These are phyloP conservation scores for Sporothrix schenckii DNA, from an alignment of 2,329 filamentous ascomycete genomes.

Conservation along the genomic window DNA sequence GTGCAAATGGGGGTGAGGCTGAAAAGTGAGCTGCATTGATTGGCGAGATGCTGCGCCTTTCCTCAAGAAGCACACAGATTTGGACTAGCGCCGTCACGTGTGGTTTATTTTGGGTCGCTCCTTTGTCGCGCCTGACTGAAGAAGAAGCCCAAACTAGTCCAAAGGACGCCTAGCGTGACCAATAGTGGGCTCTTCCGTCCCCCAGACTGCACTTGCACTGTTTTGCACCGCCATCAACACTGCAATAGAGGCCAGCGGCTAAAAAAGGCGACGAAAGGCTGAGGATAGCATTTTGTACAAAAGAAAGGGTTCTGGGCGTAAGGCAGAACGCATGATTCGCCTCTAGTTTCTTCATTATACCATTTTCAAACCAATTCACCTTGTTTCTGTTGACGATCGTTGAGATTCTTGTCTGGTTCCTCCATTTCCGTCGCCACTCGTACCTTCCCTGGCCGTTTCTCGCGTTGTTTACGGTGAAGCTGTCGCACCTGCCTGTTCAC, in stretches of 20 bases:
- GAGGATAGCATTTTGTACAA: conserved; percentile 16
- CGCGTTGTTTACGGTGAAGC: not conserved
- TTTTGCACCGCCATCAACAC: not conserved
- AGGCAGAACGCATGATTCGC: conserved; percentile 23
- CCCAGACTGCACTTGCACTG: not conserved
- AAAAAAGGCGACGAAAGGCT: conserved; percentile 22
- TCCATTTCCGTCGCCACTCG: not conserved
- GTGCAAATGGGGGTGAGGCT: not conserved
- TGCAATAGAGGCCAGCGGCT: not conserved
- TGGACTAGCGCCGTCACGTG: not conserved
- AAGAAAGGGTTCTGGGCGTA: conserved; percentile 14
- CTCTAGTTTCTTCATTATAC: not conserved
- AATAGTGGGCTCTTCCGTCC: not conserved
- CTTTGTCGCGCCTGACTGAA: conserved; percentile 6
- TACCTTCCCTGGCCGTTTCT: conserved; percentile 11
- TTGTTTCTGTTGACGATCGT: not conserved
- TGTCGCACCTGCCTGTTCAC: not conserved
- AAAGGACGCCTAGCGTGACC: not conserved
- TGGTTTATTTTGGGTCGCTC: not conserved
- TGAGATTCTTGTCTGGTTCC: conserved; percentile 2
- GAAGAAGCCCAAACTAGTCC: not conserved
- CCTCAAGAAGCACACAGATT: not conserved
- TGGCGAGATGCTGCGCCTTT: conserved; percentile 17
- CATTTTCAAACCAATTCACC: not conserved
- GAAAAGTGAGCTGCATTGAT: not conserved